Conservation (phyloP, 2,329 filamentous ascomycete species). For the Exophiala sp. region DNA sequence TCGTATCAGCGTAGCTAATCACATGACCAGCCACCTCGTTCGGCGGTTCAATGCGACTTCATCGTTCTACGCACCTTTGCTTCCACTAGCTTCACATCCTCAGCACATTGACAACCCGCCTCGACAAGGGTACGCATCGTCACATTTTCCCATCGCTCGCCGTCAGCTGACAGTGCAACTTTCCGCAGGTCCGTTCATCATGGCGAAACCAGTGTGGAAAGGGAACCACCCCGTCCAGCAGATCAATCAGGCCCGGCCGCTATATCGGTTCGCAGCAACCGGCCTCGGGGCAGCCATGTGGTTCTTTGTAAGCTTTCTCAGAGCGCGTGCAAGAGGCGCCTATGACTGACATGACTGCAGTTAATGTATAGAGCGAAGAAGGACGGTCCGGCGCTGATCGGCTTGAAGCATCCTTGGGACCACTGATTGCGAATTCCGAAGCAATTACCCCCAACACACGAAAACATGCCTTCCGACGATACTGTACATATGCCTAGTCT, state of each 20-base stretch:
- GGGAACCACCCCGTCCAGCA: slow-evolving; percentile 33
- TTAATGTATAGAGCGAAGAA: slow-evolving; percentile 95
- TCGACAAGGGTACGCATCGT: slow-evolving; percentile 7
- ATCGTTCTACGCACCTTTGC: neutral
- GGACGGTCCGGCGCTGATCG: slow-evolving; percentile 83
- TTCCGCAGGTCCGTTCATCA: slow-evolving; percentile 4
- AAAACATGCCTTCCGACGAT: neutral
- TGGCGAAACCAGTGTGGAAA: slow-evolving; percentile 28
- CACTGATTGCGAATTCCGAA: slow-evolving; percentile 51
- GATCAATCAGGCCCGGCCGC: slow-evolving; percentile 56
- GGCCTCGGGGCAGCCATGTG: slow-evolving; percentile 94
- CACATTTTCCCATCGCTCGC: slow-evolving; percentile 27
- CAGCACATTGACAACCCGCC: neutral
- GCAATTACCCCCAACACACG: neutral
- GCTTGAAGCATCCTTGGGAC: slow-evolving; percentile 96
- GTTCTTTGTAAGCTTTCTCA: slow-evolving; percentile 73
- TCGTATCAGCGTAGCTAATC: neutral
- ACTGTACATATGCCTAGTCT: neutral
- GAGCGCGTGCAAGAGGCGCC: neutral
- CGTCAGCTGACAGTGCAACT: neutral
- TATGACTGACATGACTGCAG: slow-evolving; percentile 43
- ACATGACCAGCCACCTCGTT: slow-evolving; percentile 2
- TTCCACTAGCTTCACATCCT: neutral
- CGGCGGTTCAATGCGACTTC: neutral
- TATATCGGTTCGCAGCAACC: slow-evolving; percentile 83